phyloP scores from a whole-genome alignment of 2,329 filamentous ascomycete species.

The Cryphonectria parasitica region DNA sequence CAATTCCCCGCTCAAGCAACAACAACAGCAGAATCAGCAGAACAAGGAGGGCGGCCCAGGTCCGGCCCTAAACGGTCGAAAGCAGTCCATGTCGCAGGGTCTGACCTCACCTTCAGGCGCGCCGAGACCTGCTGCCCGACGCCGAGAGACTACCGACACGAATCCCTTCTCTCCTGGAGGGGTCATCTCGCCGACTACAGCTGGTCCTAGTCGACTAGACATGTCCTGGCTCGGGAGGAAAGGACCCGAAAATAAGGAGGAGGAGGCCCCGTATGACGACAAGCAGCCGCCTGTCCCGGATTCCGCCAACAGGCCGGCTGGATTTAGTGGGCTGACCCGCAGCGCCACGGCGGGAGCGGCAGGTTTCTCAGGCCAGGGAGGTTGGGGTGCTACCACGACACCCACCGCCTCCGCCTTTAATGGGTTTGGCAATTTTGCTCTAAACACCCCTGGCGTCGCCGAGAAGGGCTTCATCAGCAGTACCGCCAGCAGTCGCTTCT shows the following conservation, averaged over 20 bases:
- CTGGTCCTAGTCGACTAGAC: conserved; percentile 62
- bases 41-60: conserved; percentile 67
- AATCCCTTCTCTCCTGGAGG: conserved; percentile 62
- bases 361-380: conserved; percentile 47
- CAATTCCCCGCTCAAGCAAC: conserved; percentile 90
- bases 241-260: conserved; percentile 56
- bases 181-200: conserved; percentile 61
- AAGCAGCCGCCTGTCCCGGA: conserved; percentile 35
- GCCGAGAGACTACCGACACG: conserved; percentile 78
- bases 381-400: conserved; percentile 59
- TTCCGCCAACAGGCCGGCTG: conserved; percentile 38
- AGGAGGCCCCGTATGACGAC: conserved; percentile 58
- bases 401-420: conserved; percentile 75
- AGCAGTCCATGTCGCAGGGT: conserved; percentile 80
- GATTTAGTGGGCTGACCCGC: conserved; percentile 55
- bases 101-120: conserved; percentile 73
- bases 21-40: conserved; percentile 66
- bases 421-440: conserved; percentile 87
- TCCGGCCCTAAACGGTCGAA: conserved; percentile 69
- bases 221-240: conserved; percentile 60
- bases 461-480: conserved; percentile 77
- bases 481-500: conserved; percentile 67
- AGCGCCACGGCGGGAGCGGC: conserved; percentile 57
- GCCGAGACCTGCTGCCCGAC: conserved; percentile 74
- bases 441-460: conserved; percentile 60